phyloP scores from a whole-genome alignment of 2,329 filamentous ascomycete species.

The Pyrenochaeta sp. region DNA sequence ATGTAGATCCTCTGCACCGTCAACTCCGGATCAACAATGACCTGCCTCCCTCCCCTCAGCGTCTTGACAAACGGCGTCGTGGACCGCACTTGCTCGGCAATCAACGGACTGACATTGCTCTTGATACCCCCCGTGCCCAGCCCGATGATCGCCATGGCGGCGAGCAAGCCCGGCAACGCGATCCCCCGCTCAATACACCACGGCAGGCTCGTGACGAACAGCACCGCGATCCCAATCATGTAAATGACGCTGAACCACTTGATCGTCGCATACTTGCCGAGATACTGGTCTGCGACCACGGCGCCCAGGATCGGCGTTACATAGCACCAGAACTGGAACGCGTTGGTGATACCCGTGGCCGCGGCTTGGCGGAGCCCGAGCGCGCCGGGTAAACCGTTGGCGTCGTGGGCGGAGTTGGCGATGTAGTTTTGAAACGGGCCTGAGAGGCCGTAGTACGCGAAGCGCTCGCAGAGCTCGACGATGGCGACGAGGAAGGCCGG shows the following conservation, averaged over 20 bases:
- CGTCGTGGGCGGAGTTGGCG: slow-evolving; percentile 49
- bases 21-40: slow-evolving; percentile 55
- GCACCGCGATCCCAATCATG: slow-evolving; percentile 70
- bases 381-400: slow-evolving; percentile 51
- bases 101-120: slow-evolving; percentile 69
- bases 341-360: slow-evolving; percentile 55
- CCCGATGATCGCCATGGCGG: slow-evolving; percentile 73
- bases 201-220: slow-evolving; percentile 71
- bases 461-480: slow-evolving; percentile 59
- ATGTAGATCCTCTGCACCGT: slow-evolving; percentile 58
- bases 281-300: slow-evolving; percentile 70
- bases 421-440: slow-evolving; percentile 61
- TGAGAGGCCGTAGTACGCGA: slow-evolving; percentile 55
- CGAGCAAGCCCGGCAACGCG: slow-evolving; percentile 69
- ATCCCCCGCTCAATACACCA: slow-evolving; percentile 66
- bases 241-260: slow-evolving; percentile 70
- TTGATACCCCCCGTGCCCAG: slow-evolving; percentile 83
- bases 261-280: slow-evolving; percentile 75
- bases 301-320: slow-evolving; percentile 58
- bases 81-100: slow-evolving; percentile 57
- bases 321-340: slow-evolving; percentile 60
- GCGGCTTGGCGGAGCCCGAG: slow-evolving; percentile 52
- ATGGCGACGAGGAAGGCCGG: slow-evolving; percentile 57
- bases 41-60: slow-evolving; percentile 47
- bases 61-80: slow-evolving; percentile 51